These are phyloP conservation scores for Tuber indicum DNA, from an alignment of 495 filamentous ascomycete species.

Conservation along the genomic window DNA sequence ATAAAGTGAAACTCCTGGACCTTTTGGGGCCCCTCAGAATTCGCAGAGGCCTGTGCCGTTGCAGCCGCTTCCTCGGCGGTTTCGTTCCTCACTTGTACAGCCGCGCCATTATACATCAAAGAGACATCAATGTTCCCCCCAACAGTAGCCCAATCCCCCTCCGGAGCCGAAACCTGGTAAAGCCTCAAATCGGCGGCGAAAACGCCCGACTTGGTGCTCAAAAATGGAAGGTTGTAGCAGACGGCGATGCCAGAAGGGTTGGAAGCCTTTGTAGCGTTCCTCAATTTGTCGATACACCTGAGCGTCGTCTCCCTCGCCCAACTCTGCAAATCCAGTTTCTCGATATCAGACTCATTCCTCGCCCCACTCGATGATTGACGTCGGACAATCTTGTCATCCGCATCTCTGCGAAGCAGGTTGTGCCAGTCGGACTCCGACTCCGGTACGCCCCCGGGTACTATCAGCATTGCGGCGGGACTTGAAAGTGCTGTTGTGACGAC, in stretches of 20 bases:
- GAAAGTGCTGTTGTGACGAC: conserved; percentile 33
- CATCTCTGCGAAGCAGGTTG: conserved; percentile 24
- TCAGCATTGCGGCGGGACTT: conserved; percentile 30
- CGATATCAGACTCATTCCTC: conserved; percentile 34
- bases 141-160: conserved; percentile 54
- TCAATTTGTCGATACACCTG: conserved; percentile 30
- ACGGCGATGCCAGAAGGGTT: conserved; percentile 68
- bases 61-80: conserved; percentile 40
- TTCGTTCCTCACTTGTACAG: conserved; percentile 45
- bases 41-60: conserved; percentile 29
- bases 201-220: conserved; percentile 56
- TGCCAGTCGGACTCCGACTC: conserved; percentile 25
- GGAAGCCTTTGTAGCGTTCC: conserved; percentile 42
- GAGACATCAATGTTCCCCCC: conserved; percentile 53
- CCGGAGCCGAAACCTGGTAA: conserved; percentile 56
- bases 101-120: conserved; percentile 56
- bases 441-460: conserved; percentile 11
- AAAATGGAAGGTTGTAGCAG: conserved; percentile 66
- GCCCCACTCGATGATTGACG: conserved; percentile 27
- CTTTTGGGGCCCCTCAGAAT: conserved; percentile 18
- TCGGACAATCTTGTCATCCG: conserved; percentile 10
- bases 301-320: conserved; percentile 40
- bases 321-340: conserved; percentile 34
- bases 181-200: conserved; percentile 67
- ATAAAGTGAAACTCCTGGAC: conserved; percentile 40